These are phyloP conservation scores for Camelina sativa DNA, from an alignment of 345 rosid genomes.

Conservation along the genomic window DNA sequence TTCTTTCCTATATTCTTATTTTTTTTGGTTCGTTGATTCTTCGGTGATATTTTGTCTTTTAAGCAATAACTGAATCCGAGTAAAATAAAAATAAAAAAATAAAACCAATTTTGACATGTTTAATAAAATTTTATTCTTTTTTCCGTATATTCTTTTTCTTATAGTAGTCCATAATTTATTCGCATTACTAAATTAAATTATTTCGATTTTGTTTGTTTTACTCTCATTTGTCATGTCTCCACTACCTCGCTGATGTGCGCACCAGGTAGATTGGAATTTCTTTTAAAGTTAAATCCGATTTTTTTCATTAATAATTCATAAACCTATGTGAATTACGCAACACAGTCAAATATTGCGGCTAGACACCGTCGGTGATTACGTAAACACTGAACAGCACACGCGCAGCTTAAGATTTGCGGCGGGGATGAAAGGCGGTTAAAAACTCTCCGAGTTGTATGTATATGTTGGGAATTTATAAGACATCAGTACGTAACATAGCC, in stretches of 20 bases:
- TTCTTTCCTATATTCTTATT: not conserved
- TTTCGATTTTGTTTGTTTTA: not conserved
- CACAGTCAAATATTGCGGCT: constrained; percentile 21
- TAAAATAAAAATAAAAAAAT: not conserved
- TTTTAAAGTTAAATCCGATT: not conserved
- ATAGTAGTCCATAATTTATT: not conserved
- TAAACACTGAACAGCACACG: constrained; percentile 2
- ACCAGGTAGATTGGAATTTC: constrained; percentile 28
- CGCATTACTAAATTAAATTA: not conserved
- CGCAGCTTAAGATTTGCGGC: not conserved
- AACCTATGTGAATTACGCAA: not conserved
- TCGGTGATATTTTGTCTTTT: constrained; percentile 37
- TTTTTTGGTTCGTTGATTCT: not conserved
- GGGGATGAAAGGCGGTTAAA: no score
- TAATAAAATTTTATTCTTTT: not conserved
- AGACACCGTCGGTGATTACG: constrained; percentile 8
- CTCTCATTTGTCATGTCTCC: constrained; percentile 27
- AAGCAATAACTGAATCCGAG: not conserved
- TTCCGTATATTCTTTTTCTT: not conserved
- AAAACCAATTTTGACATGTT: not conserved
- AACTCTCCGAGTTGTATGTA: no score
- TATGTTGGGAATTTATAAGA: not conserved
- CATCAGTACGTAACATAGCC: not conserved
- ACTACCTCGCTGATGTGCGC: constrained; percentile 39
- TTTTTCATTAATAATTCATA: not conserved